Percentiles rank a stretch among this genome's conserved stretches.
Conservation (phyloP, 805 yeast species). For the Schwanniomyces pseudopolymorphus region DNA sequence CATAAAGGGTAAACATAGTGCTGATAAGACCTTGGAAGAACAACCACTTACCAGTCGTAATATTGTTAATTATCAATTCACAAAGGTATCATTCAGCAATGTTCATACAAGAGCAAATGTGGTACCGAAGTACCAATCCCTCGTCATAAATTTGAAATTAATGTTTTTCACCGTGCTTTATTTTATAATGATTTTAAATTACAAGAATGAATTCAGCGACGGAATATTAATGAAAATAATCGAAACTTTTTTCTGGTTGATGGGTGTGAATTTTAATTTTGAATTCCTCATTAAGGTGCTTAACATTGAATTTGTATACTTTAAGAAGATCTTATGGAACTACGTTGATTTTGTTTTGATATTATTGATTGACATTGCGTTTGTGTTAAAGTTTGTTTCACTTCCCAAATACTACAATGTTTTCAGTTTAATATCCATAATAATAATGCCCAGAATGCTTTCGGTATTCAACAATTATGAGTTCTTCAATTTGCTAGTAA, state of each 20-base stretch:
- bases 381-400: conserved; percentile 18
- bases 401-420: conserved; percentile 25
- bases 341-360: conserved; percentile 46
- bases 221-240: conserved; percentile 11
- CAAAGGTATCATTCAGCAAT: conserved; percentile 29
- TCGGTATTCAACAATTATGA: conserved; percentile 51
- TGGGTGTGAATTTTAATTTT: conserved; percentile 47
- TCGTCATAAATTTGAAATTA: conserved; percentile 37
- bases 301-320: conserved; percentile 45
- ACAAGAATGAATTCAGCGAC: conserved; percentile 11
- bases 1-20: conserved; percentile 13
- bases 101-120: conserved; percentile 28
- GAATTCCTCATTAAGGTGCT: conserved; percentile 45
- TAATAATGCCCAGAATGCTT: conserved; percentile 50
- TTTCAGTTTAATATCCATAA: conserved; percentile 46
- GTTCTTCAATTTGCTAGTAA: conserved; percentile 50
- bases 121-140: conserved; percentile 43
- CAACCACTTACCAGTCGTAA: conserved; percentile 15
- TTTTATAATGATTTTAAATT: conserved; percentile 26
- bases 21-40: conserved; percentile 12
- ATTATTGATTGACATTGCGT: conserved; percentile 34
- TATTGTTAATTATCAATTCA: conserved; percentile 30
- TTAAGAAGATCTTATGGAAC: conserved; percentile 54
- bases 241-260: conserved; percentile 42
- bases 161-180: conserved; percentile 29